These are phyloP conservation scores for Rhizodiscina lignyota DNA, from an alignment of 495 filamentous ascomycete genomes.

Conservation along the genomic window DNA sequence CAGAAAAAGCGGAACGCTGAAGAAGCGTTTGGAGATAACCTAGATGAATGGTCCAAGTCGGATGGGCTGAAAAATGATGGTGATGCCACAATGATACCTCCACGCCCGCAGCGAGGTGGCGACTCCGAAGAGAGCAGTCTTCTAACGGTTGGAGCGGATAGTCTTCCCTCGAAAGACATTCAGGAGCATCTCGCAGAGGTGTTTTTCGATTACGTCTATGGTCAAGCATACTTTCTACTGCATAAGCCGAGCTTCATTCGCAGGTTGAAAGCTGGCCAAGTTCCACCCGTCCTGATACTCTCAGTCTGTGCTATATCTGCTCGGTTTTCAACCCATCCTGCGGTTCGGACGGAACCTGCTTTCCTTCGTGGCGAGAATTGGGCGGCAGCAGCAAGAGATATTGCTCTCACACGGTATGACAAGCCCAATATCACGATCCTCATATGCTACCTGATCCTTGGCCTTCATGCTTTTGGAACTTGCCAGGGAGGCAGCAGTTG, in stretches of 20 bases:
- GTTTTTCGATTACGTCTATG: constrained; percentile 92
- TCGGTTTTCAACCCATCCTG: constrained; percentile 89
- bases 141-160: constrained; percentile 64
- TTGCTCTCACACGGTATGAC: constrained; percentile 72
- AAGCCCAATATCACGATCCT: constrained; percentile 92
- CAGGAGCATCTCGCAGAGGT: constrained; percentile 91
- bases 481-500: constrained; percentile 93
- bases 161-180: constrained; percentile 71
- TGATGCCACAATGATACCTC: constrained; percentile 11
- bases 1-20: constrained; percentile 76
- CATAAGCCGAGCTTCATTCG: constrained; percentile 96
- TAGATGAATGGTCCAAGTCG: constrained; percentile 68
- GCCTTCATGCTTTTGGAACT: constrained; percentile 90
- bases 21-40: constrained; percentile 69
- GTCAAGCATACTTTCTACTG: constrained; percentile 86
- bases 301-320: constrained; percentile 87
- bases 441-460: constrained; percentile 72
- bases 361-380: constrained; percentile 86
- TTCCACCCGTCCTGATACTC: constrained; percentile 76
- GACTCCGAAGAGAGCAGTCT: constrained; percentile 58
- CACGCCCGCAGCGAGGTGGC: constrained; percentile 38
- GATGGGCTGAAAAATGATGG: constrained; percentile 2
- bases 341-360: constrained; percentile 62
- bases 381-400: constrained; percentile 69
- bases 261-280: constrained; percentile 38